Base-by-base conservation (phyloP, 331 rosid species). In the Prunus yedoensis region DNA sequence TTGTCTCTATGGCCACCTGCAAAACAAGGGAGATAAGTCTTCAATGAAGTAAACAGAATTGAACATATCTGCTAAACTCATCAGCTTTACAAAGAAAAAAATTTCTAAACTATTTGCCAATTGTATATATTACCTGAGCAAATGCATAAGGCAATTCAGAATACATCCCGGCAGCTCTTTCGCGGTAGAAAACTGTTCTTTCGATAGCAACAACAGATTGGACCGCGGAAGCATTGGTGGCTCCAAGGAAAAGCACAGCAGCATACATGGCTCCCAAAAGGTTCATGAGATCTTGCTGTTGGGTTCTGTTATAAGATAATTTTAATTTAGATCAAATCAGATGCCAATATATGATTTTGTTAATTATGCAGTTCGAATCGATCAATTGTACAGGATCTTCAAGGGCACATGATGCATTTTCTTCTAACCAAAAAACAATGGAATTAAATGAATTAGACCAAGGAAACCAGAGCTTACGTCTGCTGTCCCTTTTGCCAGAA, bases 141-240 rank as follows among this genome's bases (percentile, higher is more conserved):
- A 74, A 82, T 74, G 89, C 89, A 59, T 82, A 85, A 60, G 89
- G 83, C 32, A 85, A 20, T 25, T 85, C 75, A 21, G 89, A 85
- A 21, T 85, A 85, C 89, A 85, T 85, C 17, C 87, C 87, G 0
- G 89, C 87, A 5, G 89, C 89, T 60, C 81, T 82, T 71, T 85
- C 89, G 1, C 89, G 87, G 82, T 85, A 85, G 79, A 85, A 85
- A 66, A 85, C 85, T 13, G 89, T 77, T 85, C 89, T 70, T 61
- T 82, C 89, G 8, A 74, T 74, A 12, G 78, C 71, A 11, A 80
- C 87, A 18, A 80, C 54, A 8, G 89, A 25, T 68, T 83, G 89
- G 52, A 86, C 89, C 0, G 85, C 49, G 2, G 83, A 38, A 35
- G 81, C 79, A 47, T 83, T 86, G 23, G 41, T 65, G 74, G 81